Evolutionary conservation across 331 rosid species (phyloP).

Genomic region (Phaseolus coccineus): DNA sequence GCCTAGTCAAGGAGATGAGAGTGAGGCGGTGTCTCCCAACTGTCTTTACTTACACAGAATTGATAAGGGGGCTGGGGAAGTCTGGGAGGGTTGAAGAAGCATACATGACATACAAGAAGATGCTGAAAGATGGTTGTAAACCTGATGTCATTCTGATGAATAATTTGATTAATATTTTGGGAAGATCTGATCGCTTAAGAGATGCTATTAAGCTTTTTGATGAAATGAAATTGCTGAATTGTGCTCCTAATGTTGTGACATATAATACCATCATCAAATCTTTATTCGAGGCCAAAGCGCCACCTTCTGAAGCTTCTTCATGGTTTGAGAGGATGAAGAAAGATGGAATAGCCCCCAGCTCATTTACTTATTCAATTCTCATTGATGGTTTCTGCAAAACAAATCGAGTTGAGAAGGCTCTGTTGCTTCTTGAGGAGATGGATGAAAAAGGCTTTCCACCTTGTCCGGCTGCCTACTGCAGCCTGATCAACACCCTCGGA

Average conservation of each 20-base stretch:
- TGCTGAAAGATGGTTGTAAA: slow-evolving; percentile 74
- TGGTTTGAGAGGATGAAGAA: slow-evolving; percentile 93
- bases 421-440: slow-evolving; percentile 96
- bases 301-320: slow-evolving; percentile 64
- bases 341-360: slow-evolving; percentile 74
- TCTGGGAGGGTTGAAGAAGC: slow-evolving; percentile 85
- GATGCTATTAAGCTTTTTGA: slow-evolving; percentile 67
- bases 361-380: slow-evolving; percentile 88
- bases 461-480: slow-evolving; percentile 97
- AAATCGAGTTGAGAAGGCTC: slow-evolving; percentile 81
- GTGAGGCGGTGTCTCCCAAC: slow-evolving; percentile 67
- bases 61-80: slow-evolving; percentile 89
- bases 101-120: slow-evolving; percentile 57
- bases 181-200: slow-evolving; percentile 72
- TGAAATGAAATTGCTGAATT: slow-evolving; percentile 66
- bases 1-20: slow-evolving; percentile 76
- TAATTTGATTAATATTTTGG: slow-evolving; percentile 82
- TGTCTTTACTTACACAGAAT: slow-evolving; percentile 81
- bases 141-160: slow-evolving; percentile 88
- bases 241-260: slow-evolving; percentile 83
- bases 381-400: slow-evolving; percentile 95
- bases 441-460: slow-evolving; percentile 97
- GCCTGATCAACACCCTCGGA: slow-evolving; percentile 93
- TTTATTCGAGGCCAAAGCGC: slow-evolving; percentile 74
- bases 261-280: slow-evolving; percentile 80